Percentiles rank a stretch among this genome's conserved stretches.
Conservation (phyloP, 225 moss, liverwort and hornwort species). For the Pleurozium schreberi region DNA sequence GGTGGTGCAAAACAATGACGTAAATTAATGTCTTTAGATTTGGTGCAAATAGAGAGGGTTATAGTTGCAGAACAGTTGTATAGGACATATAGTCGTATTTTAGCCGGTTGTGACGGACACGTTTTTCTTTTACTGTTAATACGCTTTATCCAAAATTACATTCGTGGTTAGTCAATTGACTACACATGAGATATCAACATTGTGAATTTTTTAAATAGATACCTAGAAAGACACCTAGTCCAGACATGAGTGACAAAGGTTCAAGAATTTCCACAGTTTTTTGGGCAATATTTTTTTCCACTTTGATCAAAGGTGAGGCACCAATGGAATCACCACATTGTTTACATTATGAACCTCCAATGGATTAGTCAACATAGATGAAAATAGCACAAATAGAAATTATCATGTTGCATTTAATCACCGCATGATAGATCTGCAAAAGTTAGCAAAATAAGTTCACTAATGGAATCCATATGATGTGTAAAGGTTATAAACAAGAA, state of each 20-base stretch:
- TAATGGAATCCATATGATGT: neutral
- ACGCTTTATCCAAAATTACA: neutral
- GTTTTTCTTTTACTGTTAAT: too few species aligned
- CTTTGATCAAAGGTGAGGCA: fast-evolving
- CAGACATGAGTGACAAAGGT: fast-evolving
- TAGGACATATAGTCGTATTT: too few species aligned
- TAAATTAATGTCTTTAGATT: too few species aligned
- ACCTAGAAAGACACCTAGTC: fast-evolving
- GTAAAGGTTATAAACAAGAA: neutral
- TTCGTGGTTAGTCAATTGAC: neutral
- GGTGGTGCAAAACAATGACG: too few species aligned
- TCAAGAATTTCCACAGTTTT: neutral
- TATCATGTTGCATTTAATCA: neutral
- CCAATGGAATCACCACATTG: fast-evolving
- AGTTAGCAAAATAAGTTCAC: fast-evolving
- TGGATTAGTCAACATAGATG: neutral
- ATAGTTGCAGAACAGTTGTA: too few species aligned
- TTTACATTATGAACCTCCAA: neutral
- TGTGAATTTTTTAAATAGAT: too few species aligned
- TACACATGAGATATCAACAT: neutral
- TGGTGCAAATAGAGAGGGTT: too few species aligned
- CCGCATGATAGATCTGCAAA: neutral
- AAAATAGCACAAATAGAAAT: neutral
- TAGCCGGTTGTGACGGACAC: too few species aligned
- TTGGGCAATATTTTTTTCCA: neutral